Evolutionary conservation across 768 basidiomycete species (phyloP), one percentile per base, ranked within the genome.

Genomic region (Leucocoprinus leucothites): DNA sequence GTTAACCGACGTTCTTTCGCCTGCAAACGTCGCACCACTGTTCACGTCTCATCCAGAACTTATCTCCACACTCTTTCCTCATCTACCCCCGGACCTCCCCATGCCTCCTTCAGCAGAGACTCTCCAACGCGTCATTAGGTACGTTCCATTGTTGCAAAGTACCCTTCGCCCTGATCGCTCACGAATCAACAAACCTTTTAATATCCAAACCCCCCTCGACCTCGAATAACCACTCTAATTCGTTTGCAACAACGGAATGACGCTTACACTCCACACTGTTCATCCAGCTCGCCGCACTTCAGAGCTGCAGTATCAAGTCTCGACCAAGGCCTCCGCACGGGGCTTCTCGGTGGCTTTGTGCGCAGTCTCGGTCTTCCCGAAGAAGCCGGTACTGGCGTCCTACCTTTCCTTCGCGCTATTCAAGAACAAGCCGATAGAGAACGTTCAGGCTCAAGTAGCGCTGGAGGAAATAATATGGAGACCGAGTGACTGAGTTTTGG

Each of bases 241-340:
- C 3, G 7, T 4, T 38, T 13, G 38, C 3, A 14, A 16, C 18
- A 16, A 14, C 40, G 40, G 18, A n/a, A 31, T 31, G 31, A 31
- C 11, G 31, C 14, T 21, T 2, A 6, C 18, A 36, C 28, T 31
- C 19, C 34, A 25, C 34, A 25, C 3, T n/a, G 43, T 1, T 9
- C 14, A 48, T 42, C 18, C 54, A 82, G 80, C 57, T 90, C 89
- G 1, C 87, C 91, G 0, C 93, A 90, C 62, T 94, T 95, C 71
- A 86, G 88, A 57, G 73, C 82, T 4, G 87, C 90, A 1, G 89
- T 94, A 18, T 74, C 81, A 2, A 89, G 81, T 65, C 80, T 97
- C 45, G 94, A 97, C 65, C 85, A 88, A 64, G 94, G 92, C 5
- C 74, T 97, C 52, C 75, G 86, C 48, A 94, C 89, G 0, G 94